Percentiles rank a stretch among this genome's conserved stretches.
These are phyloP conservation scores for Aspergillus nidulans DNA, from an alignment of 495 filamentous ascomycete genomes.

Conservation along the genomic window DNA sequence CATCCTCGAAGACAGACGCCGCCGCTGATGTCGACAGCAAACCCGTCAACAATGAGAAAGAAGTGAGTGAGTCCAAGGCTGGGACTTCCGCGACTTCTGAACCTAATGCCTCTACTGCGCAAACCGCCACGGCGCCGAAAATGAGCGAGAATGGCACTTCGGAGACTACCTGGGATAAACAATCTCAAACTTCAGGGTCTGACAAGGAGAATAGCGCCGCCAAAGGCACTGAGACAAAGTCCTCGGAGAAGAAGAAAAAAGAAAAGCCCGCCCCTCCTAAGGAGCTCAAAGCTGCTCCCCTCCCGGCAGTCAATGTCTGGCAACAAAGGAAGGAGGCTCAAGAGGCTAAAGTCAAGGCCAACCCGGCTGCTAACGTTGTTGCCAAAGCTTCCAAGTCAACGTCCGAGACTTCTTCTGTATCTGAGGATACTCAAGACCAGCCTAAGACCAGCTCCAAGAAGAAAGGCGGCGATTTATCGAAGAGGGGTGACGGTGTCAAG, in stretches of 20 bases:
- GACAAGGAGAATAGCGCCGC: conserved; percentile 30
- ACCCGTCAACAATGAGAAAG: conserved; percentile 23
- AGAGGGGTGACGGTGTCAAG: conserved; percentile 39
- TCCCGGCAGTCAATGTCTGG: conserved; percentile 85
- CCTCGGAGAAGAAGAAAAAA: conserved; percentile 43
- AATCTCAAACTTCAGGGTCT: conserved; percentile 52
- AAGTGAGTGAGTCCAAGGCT: conserved; percentile 30
- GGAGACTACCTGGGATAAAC: conserved; percentile 63
- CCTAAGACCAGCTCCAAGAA: conserved; percentile 48
- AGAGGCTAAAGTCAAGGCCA: conserved; percentile 60
- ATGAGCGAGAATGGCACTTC: conserved; percentile 67
- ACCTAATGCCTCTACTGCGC: conserved; percentile 62
- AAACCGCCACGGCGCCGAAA: conserved; percentile 57
- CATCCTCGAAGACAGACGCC: conserved; percentile 24
- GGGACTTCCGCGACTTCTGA: conserved; percentile 58
- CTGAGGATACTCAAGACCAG: conserved; percentile 35
- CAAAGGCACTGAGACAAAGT: conserved; percentile 37
- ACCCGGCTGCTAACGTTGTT: conserved; percentile 26
- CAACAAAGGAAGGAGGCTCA: conserved; percentile 65
- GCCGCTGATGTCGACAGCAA: conserved; percentile 26
- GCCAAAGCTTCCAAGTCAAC: conserved; percentile 34
- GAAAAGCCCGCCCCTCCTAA: conserved; percentile 53
- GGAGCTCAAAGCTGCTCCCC: conserved; percentile 72
- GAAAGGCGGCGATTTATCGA: conserved; percentile 35
- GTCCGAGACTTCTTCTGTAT: conserved; percentile 26